These are phyloP conservation scores for Gynostemma pentaphyllum DNA, from an alignment of 306 rosid genomes.

Conservation along the genomic window DNA sequence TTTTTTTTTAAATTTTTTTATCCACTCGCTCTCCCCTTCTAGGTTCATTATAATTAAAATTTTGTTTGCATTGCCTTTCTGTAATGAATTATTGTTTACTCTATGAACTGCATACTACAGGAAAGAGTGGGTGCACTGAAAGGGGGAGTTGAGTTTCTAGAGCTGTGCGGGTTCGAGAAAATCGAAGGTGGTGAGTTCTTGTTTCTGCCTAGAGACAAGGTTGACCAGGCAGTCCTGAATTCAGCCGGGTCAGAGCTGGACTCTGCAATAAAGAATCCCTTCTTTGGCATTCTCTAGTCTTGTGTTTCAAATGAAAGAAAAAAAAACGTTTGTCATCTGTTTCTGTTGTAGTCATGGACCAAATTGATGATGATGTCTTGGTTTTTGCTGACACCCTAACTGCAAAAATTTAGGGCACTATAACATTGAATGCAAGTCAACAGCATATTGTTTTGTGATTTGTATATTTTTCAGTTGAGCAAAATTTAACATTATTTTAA, in stretches of 20 bases:
- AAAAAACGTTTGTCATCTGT: not conserved
- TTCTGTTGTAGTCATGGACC: not conserved
- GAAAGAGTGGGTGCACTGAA: conserved; percentile 80
- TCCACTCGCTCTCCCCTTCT: not conserved
- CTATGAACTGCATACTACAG: conserved; percentile 24
- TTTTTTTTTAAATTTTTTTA: too few relatives aligned
- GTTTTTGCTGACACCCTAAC: not conserved
- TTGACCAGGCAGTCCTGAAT: conserved; percentile 60
- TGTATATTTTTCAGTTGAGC: too few relatives aligned
- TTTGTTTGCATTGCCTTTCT: not conserved
- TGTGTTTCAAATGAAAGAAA: not conserved
- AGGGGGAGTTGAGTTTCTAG: conserved; percentile 84
- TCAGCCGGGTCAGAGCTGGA: conserved; percentile 80
- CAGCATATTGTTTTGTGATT: not conserved
- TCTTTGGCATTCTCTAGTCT: conserved; percentile 37
- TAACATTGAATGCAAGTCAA: not conserved
- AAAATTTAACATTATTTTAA: too few relatives aligned
- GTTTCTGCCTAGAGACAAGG: conserved; percentile 64
- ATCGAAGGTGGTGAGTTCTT: conserved; percentile 54
- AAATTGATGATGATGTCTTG: conserved; percentile 3
- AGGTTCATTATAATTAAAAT: not conserved
- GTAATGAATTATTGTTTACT: not conserved
- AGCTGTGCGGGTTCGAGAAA: conserved; percentile 86
- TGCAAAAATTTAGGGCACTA: not conserved
- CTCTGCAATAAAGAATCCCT: conserved; percentile 91